Percentiles rank a stretch among this genome's conserved stretches.
Evolutionary conservation across 169 alveolate genomes (phyloP).

Genomic region (Perkinsus chesapeaki): DNA sequence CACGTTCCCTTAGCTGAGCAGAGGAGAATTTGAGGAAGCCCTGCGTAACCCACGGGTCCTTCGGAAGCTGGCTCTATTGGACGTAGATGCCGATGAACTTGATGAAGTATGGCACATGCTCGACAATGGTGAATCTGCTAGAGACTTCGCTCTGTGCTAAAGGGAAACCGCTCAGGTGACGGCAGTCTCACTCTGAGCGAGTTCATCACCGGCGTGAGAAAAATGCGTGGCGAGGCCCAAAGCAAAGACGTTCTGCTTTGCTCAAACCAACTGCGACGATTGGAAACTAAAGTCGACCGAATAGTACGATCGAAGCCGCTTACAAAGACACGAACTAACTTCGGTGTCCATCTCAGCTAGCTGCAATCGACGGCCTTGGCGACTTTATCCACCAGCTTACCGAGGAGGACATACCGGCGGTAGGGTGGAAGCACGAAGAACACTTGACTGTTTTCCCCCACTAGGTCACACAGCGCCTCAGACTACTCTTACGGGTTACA

Average conservation of each 20-base stretch:
- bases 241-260: not conserved
- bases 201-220: not conserved
- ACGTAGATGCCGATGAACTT: not conserved
- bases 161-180: not conserved
- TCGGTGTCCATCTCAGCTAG: not conserved
- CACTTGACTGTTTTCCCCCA: too few relatives aligned
- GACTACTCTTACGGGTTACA: not conserved
- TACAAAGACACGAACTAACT: not conserved
- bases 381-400: not conserved
- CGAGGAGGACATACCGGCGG: not conserved
- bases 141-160: not conserved
- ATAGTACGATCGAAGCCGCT: not conserved
- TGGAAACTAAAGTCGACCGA: not conserved
- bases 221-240: not conserved
- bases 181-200: not conserved
- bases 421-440: not conserved
- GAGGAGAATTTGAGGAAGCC: not conserved
- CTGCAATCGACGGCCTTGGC: not conserved
- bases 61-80: not conserved
- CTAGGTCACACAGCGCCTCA: not conserved
- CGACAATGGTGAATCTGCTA: not conserved
- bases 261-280: not conserved
- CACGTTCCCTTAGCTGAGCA: not conserved
- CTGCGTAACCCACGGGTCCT: not conserved
- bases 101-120: not conserved